These are phyloP conservation scores for Trichophyton simii DNA, from an alignment of 2,329 filamentous ascomycete species.

Conservation along the genomic window DNA sequence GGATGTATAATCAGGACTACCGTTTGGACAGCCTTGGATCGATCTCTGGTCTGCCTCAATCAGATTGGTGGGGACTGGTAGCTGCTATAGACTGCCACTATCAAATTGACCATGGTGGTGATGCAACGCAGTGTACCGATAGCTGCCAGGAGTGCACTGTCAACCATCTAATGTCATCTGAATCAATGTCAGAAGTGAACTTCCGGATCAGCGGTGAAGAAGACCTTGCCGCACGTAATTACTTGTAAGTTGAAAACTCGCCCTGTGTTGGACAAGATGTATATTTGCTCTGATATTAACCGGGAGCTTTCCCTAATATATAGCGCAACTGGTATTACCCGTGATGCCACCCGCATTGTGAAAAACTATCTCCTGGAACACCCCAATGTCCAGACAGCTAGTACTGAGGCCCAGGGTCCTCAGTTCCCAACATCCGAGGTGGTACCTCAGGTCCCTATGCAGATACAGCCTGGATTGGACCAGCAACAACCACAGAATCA, in stretches of 20 bases:
- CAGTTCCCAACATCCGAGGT: slow-evolving; percentile 17
- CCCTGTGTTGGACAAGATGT: background rate
- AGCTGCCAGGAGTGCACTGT: slow-evolving; percentile 26
- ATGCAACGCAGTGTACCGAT: slow-evolving; percentile 20
- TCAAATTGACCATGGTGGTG: slow-evolving; percentile 28
- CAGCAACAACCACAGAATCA: slow-evolving; percentile 2
- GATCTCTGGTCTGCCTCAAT: slow-evolving; percentile 30
- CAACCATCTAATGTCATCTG: slow-evolving; percentile 25
- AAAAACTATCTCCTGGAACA: slow-evolving; percentile 22
- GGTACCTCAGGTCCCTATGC: background rate
- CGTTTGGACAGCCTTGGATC: slow-evolving; percentile 32
- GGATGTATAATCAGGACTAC: slow-evolving; percentile 28
- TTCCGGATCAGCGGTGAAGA: slow-evolving; percentile 28
- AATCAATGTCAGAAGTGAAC: slow-evolving; percentile 20
- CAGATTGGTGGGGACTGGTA: slow-evolving; percentile 33
- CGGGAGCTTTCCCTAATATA: background rate
- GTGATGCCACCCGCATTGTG: slow-evolving; percentile 31
- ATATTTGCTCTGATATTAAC: slow-evolving; percentile 10
- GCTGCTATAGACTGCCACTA: slow-evolving; percentile 35
- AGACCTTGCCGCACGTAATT: slow-evolving; percentile 23
- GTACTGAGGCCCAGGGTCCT: slow-evolving; percentile 12
- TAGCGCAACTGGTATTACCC: slow-evolving; percentile 31
- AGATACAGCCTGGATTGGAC: background rate
- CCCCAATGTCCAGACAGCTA: slow-evolving; percentile 1
- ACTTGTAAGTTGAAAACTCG: slow-evolving; percentile 26